Conservation (phyloP, 2,329 filamentous ascomycete species). For the Alternaria infectoria region DNA sequence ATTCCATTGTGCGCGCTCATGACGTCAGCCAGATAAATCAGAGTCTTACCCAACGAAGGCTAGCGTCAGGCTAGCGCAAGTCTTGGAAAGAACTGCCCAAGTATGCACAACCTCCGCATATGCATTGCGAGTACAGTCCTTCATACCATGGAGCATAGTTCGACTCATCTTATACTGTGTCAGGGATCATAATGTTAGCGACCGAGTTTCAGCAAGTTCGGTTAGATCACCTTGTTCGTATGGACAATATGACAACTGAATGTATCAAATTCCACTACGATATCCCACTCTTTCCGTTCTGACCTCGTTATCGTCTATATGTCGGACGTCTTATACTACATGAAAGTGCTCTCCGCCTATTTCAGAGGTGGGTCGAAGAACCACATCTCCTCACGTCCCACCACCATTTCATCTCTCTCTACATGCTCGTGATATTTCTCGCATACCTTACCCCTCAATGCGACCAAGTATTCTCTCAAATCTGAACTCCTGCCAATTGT, state of each 20-base stretch:
- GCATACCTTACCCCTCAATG: background rate
- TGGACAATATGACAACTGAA: background rate
- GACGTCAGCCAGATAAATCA: background rate
- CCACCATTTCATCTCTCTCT: background rate
- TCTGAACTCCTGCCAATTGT: background rate
- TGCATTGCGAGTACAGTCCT: background rate
- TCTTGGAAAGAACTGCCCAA: background rate
- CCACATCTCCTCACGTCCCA: background rate
- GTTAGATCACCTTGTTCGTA: background rate
- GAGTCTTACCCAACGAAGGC: background rate
- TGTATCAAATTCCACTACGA: background rate
- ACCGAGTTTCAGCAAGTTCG: background rate
- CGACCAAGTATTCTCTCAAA: background rate
- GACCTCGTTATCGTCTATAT: background rate
- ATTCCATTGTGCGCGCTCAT: background rate
- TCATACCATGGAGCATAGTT: background rate
- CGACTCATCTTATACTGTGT: background rate
- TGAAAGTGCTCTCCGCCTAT: background rate
- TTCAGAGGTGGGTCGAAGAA: background rate
- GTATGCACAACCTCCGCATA: background rate
- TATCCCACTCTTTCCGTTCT: background rate
- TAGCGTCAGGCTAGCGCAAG: background rate
- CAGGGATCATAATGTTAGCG: background rate
- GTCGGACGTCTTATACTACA: background rate
- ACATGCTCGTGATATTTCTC: background rate